Evolutionary conservation across 805 yeast species (phyloP), one percentile per base, ranked within the genome.

Genomic region (Barnettozyma vustinii): DNA sequence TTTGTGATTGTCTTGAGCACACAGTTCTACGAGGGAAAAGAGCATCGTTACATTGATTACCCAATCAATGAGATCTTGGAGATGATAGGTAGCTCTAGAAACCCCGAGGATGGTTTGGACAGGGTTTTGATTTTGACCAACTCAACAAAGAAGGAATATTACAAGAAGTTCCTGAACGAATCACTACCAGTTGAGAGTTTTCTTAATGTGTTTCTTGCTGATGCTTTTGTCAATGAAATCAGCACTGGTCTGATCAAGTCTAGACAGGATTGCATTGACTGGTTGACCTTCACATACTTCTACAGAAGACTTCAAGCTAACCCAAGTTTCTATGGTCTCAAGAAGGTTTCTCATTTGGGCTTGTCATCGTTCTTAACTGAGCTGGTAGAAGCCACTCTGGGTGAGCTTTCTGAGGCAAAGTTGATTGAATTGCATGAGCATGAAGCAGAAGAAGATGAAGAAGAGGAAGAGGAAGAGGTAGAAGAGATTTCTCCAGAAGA

Each of bases 271-370:
- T 87, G 96, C 57, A 79, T 94, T 51, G 97, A 92, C 59, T 89
- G 96, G 95, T 60, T 94, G 32, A 86, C 97, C 0, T 87, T 78
- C 62, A 77, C 96, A 0, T 86, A 82, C 56, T 86, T 91, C 59
- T 94, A 88, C 66, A 73, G 95, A 54, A 73, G 98, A 45, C 63
- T 94, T 19, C 84, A 81, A 48, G 74, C 78, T 33, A 94, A 94
- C 63, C 97, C 99, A 4, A 81, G 94, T 50, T 94, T 77, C 62
- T 94, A 94, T 61, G 96, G 90, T n/a, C 76, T 88, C 8, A 71
- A 71, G 37, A 87, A 83, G 52, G 71, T 75, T 3, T 69, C 86
- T 1, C 80, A 80, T 40, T 65, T 75, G 27, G 96, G 95, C 0
- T 64, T 92, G 7, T 88, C 96, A 1, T 91, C 85, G 47, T 88